These are phyloP conservation scores for Suillus tomentosus DNA, from an alignment of 768 basidiomycete species.

Conservation along the genomic window DNA sequence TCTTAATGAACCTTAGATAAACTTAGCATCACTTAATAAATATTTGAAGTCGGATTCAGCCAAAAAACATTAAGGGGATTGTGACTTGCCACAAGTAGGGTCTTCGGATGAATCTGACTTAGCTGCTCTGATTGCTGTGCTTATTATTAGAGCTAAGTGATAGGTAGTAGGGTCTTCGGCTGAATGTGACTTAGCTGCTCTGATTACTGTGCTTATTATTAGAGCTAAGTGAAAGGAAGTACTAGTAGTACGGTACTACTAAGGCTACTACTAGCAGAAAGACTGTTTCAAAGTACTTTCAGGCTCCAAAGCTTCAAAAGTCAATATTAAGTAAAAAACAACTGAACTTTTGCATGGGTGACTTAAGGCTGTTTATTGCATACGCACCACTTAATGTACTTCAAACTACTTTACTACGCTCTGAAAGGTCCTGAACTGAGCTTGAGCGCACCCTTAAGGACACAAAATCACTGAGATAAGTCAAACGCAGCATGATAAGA, in stretches of 20 bases:
- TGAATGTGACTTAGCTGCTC: neutral
- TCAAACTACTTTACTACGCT: neutral
- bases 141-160: slow-evolving; percentile 3
- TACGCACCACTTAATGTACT: neutral
- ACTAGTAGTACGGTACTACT: neutral
- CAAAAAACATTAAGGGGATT: neutral
- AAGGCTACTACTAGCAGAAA: neutral
- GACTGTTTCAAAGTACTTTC: neutral
- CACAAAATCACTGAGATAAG: neutral
- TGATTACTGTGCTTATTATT: neutral
- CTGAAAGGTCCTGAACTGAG: neutral
- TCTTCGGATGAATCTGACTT: neutral
- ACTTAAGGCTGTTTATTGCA: neutral
- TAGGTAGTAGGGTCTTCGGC: neutral
- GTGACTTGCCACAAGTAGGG: neutral
- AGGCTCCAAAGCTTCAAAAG: neutral
- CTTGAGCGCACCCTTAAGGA: neutral
- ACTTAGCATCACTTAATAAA: neutral
- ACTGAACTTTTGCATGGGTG: neutral
- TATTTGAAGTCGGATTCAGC: neutral
- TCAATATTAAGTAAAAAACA: neutral
- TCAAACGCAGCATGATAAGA: no score
- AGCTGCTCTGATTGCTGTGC: neutral
- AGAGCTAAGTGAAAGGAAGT: neutral
- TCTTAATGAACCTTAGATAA: neutral